Conservation (phyloP, 2,329 filamentous ascomycete species). For the Acarospora socialis region DNA sequence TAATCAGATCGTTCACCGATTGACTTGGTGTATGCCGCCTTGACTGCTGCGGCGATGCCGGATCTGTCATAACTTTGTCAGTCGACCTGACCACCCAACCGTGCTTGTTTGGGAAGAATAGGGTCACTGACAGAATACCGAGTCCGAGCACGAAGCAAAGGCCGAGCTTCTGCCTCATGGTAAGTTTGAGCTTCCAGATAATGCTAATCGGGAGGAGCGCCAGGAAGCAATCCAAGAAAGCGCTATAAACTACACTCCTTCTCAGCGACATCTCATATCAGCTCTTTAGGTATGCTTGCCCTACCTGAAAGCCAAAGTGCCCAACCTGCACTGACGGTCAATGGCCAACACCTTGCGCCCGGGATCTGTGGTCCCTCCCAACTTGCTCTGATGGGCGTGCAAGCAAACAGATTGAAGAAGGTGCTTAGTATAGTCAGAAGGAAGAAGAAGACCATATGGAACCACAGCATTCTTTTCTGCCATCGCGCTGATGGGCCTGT, state of each 20-base stretch:
- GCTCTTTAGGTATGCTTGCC: too few relatives aligned
- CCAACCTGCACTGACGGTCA: too few relatives aligned
- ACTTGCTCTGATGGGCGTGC: conserved; percentile 2
- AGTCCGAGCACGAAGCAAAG: conserved; percentile 1
- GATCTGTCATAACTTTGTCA: too few relatives aligned
- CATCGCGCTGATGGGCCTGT: conserved; percentile 2
- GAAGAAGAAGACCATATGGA: conserved; percentile 2
- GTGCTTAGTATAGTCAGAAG: background rate
- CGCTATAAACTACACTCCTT: background rate
- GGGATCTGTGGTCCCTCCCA: conserved; percentile 1
- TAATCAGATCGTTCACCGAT: too few relatives aligned
- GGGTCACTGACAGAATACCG: too few relatives aligned
- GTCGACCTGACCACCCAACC: too few relatives aligned
- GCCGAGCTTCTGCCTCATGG: background rate
- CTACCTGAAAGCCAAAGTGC: background rate
- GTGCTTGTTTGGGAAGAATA: too few relatives aligned
- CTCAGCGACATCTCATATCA: background rate
- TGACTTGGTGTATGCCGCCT: too few relatives aligned
- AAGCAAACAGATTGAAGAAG: conserved; percentile 3
- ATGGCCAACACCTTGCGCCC: conserved; percentile 1
- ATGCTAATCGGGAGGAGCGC: conserved; percentile 2
- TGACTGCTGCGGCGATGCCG: too few relatives aligned
- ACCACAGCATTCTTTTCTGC: conserved; percentile 3
- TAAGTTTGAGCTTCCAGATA: conserved; percentile 1
- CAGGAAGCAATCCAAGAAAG: conserved; percentile 1